A percentile compares a stretch with the other conserved stretches of the same genome.
phyloP scores from a whole-genome alignment of 352 stramenopile genomes.

The Phytophthora colocasiae region DNA sequence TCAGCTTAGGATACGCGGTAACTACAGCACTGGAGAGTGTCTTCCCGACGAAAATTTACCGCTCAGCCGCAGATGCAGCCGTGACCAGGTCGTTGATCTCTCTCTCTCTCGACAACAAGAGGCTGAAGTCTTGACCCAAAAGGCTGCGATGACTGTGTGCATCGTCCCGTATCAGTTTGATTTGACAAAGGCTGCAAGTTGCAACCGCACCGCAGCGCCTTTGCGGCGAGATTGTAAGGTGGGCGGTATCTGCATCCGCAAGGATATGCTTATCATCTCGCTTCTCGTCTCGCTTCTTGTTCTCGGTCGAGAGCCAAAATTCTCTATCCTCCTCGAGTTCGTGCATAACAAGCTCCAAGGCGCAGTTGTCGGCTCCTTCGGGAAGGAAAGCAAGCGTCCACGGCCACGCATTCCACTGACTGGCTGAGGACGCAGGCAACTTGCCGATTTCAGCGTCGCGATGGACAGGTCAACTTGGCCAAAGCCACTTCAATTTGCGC shows the following conservation, averaged over 20 bases:
- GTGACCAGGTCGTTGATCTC: neutral
- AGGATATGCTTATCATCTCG: constrained; percentile 24
- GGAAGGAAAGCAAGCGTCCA: neutral
- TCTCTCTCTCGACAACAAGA: constrained; percentile 5
- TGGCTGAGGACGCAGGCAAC: constrained; percentile 2
- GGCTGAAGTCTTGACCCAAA: neutral
- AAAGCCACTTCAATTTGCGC: constrained; percentile 27
- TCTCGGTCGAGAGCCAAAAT: neutral
- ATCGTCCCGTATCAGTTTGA: constrained; percentile 9
- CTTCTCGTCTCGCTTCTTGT: constrained; percentile 14
- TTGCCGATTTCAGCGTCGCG: constrained; percentile 3
- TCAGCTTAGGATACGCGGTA: neutral
- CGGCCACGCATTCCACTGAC: constrained; percentile 11
- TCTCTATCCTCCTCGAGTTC: constrained; percentile 1
- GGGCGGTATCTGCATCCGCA: constrained; percentile 20
- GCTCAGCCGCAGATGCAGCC: constrained; percentile 16
- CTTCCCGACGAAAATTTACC: constrained; percentile 17
- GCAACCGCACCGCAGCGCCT: constrained; percentile 2
- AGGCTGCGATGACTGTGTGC: constrained; percentile 1
- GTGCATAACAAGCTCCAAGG: constrained; percentile 6
- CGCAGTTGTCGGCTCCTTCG: constrained; percentile 8
- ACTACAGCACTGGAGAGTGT: neutral
- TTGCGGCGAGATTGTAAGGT: constrained; percentile 23
- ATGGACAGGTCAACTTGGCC: constrained; percentile 13
- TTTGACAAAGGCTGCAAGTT: constrained; percentile 3